Percentiles rank a stretch among this genome's conserved stretches.
phyloP scores from a whole-genome alignment of 1,284 basidiomycete species.

The Cutaneotrichosporon daszewskae region DNA sequence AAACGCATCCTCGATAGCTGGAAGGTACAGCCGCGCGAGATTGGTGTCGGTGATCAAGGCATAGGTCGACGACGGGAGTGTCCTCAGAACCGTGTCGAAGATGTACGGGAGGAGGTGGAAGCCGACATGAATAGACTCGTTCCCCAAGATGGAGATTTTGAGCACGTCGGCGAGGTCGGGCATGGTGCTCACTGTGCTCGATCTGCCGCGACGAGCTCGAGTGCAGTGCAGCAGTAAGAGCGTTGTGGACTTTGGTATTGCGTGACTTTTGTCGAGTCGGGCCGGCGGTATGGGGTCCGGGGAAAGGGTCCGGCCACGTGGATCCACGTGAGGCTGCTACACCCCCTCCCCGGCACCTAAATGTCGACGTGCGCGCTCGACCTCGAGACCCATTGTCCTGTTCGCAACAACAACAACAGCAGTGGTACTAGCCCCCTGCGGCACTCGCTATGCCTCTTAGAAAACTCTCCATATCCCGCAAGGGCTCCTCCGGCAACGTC shows the following conservation, averaged over 20 bases:
- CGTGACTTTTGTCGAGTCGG: too few relatives aligned
- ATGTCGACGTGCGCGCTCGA: too few relatives aligned
- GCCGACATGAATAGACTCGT: slow-evolving; percentile 83
- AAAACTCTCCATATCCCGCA: slow-evolving; percentile 11
- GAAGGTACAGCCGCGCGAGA: slow-evolving; percentile 72
- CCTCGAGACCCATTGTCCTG: neutral
- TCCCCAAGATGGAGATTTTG: slow-evolving; percentile 76
- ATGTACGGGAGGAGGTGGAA: slow-evolving; percentile 86
- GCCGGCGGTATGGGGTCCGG: too few relatives aligned
- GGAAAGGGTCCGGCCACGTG: too few relatives aligned
- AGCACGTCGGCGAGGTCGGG: slow-evolving; percentile 40
- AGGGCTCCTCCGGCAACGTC: slow-evolving; percentile 6
- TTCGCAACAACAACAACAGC: neutral
- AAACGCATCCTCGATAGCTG: slow-evolving; percentile 64
- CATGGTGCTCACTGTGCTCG: too few relatives aligned
- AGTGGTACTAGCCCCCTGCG: neutral
- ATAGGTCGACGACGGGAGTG: slow-evolving; percentile 79
- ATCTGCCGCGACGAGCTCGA: too few relatives aligned
- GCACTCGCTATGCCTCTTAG: slow-evolving; percentile 6
- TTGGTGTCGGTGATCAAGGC: slow-evolving; percentile 89
- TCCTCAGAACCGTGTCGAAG: slow-evolving; percentile 66
- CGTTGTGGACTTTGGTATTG: too few relatives aligned
- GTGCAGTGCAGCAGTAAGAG: too few relatives aligned
- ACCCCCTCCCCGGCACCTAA: too few relatives aligned
- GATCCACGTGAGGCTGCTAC: too few relatives aligned